Percentiles rank a stretch among this genome's conserved stretches.
Evolutionary conservation across 176 grass and related monocot species (phyloP).

Genomic region (Carex kokanica): DNA sequence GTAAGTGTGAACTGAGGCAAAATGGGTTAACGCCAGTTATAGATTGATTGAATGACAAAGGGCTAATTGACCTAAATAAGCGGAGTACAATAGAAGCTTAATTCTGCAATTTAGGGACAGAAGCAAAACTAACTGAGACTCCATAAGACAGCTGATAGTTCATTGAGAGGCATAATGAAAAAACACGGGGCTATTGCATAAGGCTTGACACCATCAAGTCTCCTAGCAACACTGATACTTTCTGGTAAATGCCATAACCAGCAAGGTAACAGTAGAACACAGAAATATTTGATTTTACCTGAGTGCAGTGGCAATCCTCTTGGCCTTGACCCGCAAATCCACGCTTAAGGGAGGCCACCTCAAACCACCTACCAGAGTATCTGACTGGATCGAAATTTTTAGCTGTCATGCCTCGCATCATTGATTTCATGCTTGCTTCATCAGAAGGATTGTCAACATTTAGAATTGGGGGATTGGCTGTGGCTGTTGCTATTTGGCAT

Average conservation of each 20-base stretch:
- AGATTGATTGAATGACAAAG: neutral
- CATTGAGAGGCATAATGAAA: neutral
- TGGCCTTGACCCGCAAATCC: slow-evolving; percentile 93
- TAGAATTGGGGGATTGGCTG: slow-evolving; percentile 23
- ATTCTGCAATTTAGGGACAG: neutral
- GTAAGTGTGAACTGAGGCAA: neutral
- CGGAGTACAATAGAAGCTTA: neutral
- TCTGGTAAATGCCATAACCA: neutral
- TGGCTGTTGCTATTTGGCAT: slow-evolving; percentile 55
- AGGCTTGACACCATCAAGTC: neutral
- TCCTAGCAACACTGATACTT: neutral
- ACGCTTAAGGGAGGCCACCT: slow-evolving; percentile 82
- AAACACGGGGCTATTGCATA: neutral
- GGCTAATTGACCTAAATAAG: neutral
- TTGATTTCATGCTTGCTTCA: slow-evolving; percentile 28
- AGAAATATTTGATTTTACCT: slow-evolving; percentile 39
- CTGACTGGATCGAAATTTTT: slow-evolving; percentile 83
- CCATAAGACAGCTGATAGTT: neutral
- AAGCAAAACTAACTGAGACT: neutral
- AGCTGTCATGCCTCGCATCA: slow-evolving; percentile 85
- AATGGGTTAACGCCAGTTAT: neutral
- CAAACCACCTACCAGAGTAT: slow-evolving; percentile 98
- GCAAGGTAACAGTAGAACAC: neutral
- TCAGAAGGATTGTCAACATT: slow-evolving; percentile 44
- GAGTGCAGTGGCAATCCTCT: slow-evolving; percentile 91